Percentiles rank a stretch among this genome's conserved stretches.
Evolutionary conservation across 1,284 basidiomycete genomes (phyloP).

Genomic region (Heterobasidion occidentale): DNA sequence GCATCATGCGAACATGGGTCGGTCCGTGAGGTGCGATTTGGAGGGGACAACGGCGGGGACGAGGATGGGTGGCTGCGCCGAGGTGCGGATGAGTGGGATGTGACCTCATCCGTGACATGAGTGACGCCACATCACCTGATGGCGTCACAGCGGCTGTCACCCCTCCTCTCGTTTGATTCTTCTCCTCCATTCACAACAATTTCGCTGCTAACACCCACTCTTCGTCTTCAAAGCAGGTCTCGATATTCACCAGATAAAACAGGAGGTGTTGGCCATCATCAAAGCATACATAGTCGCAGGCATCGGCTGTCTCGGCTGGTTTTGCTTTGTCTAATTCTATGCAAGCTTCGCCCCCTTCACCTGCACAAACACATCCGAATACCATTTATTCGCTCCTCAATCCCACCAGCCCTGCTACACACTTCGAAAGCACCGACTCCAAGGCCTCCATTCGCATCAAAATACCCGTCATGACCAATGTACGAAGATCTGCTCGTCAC

Average conservation of each 20-base stretch:
- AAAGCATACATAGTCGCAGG: too few relatives aligned
- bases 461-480: constrained; percentile 17
- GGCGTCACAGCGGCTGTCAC: not conserved
- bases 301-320: too few relatives aligned
- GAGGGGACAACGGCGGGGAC: too few relatives aligned
- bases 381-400: not conserved
- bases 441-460: constrained; percentile 15
- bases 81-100: not conserved
- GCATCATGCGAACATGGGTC: too few relatives aligned
- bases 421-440: not conserved
- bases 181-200: not conserved
- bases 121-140: not conserved
- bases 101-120: not conserved
- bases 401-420: not conserved
- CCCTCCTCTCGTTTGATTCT: not conserved
- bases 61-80: not conserved
- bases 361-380: not conserved
- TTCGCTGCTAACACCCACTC: not conserved
- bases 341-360: too few relatives aligned
- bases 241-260: too few relatives aligned
- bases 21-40: too few relatives aligned
- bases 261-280: too few relatives aligned
- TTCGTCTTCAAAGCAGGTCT: too few relatives aligned
- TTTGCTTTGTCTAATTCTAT: too few relatives aligned
- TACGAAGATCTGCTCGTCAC: constrained; percentile 17